Evolutionary conservation across 208 protist genomes (phyloP), one percentile per base, ranked within the genome.

Genomic region (Tritrichomonas musculus): DNA sequence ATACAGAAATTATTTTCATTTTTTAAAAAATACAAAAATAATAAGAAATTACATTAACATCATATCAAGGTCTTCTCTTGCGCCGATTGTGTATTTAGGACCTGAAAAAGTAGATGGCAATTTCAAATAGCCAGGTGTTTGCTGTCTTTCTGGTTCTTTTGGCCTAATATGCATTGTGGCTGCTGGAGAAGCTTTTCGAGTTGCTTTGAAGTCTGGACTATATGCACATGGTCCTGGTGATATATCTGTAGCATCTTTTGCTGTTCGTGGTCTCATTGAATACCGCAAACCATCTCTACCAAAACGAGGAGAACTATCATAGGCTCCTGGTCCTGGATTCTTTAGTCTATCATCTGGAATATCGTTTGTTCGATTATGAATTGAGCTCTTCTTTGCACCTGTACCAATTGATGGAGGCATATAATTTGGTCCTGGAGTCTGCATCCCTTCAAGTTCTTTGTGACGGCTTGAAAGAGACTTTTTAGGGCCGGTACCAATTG

Each of bases 351-450:
- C 4, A 20, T 77, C 69, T 47, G 14, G 69, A 27, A 25, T 47
- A 47, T 77, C 69, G 1, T 9, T 1, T 13, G 4, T 4, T 77
- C 69, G 27, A 20, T 9, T 11, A 11, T 4, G 8, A 20, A 77
- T 77, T 44, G 69, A 47, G 25, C 9, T 20, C 25, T 77, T 77
- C 1, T 8, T 2, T 5, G 69, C 69, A 44, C 44, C 69, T 47
- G 25, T 27, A 20, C 41, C 73, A 53, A 84, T 39, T n/a, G 0
- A 0, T 25, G 73, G 73, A n/a, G 36, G 73, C 33, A 88, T 27
- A 57, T 88, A 88, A 57, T 53, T 88, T 39, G 77, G 77, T 55
- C 77, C 77, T 33, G 77, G 77, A n/a, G 77, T 88, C 3, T 25
- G 17, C 0, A 22, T 8, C 22, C 0, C 27, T 27, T 49, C 14